These are phyloP conservation scores for Cenchrus fungigraminus DNA, from an alignment of 176 grass and related monocot genomes.

Conservation along the genomic window DNA sequence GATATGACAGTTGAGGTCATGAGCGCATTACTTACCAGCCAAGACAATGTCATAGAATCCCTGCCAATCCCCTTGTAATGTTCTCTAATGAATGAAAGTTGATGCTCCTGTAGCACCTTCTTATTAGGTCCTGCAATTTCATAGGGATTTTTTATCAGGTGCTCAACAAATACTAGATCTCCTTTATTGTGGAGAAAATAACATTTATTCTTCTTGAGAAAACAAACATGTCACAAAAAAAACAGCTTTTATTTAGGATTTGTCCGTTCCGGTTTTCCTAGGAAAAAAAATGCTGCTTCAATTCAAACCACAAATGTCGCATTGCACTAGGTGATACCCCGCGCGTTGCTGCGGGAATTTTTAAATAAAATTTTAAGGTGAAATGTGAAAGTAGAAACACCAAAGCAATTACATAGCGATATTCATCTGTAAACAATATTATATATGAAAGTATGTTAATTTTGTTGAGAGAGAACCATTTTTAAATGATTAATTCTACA, in stretches of 20 bases:
- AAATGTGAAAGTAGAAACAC: too few relatives aligned
- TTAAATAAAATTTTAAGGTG: conserved; percentile 50
- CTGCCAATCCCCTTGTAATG: conserved; percentile 76
- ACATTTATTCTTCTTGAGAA: background rate
- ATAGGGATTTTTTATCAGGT: background rate
- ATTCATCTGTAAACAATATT: too few relatives aligned
- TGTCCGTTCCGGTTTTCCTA: background rate
- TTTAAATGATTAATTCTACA: too few relatives aligned
- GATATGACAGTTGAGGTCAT: conserved; percentile 12
- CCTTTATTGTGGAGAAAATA: background rate
- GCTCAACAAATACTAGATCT: background rate
- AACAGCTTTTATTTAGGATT: background rate
- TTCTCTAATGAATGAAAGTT: conserved; percentile 79
- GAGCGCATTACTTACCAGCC: conserved; percentile 71
- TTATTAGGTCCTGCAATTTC: conserved; percentile 47
- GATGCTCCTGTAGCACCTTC: conserved; percentile 47
- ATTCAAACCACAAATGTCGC: background rate
- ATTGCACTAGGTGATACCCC: too few relatives aligned
- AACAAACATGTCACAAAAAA: background rate
- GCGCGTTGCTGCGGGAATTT: too few relatives aligned
- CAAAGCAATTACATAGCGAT: too few relatives aligned
- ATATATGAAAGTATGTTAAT: too few relatives aligned
- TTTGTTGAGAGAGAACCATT: too few relatives aligned
- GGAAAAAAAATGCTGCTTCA: background rate
- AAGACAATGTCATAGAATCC: conserved; percentile 75